Evolutionary conservation across 2,329 filamentous ascomycete genomes (phyloP), one percentile per base, ranked within the genome.

Genomic region (Diaporthe capsici): DNA sequence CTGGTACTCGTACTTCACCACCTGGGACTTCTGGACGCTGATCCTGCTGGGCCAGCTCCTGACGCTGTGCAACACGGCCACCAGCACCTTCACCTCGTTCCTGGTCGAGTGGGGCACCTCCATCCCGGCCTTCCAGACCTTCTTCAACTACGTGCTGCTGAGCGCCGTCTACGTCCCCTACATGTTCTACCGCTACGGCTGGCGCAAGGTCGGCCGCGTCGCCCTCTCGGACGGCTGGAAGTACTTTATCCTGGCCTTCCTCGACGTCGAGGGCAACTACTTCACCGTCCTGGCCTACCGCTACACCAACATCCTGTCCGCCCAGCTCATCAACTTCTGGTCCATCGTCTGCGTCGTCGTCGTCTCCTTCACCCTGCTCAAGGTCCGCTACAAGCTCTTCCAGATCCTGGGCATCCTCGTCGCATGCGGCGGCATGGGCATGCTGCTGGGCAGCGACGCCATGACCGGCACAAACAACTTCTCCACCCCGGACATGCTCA

Each of bases 251-350:
- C 91, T 99, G 77, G 92, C 94, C 71, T 98, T 98, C 84, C 90
- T 97, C 80, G 97, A 99, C 82, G 96, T 98, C 68, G 91, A 98
- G 85, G 97, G 97, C 77, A 99, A 99, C 86, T 99, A 98, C 88
- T 98, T 98, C 83, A 96, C 96, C 81, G 96, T 99, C 70, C 90
- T 98, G 68, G 97, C 96, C 7, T 99, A 98, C 87, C 90, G 94
- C 76, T 92, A 97, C 88, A 98, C 96, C 73, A 98, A 96, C 81
- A 93, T 98, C 80, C 90, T 98, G 67, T 97, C 94, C 28, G 95
- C 95, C 22, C 96, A 98, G 88, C 90, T 99, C 71, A 95, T 99
- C 86, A 98, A 98, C 89, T 98, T 98, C 87, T 98, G 96, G 96
- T 94, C 96, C 80, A 98, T 99, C 79, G 94, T 98, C 70, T 92